phyloP scores from a whole-genome alignment of 2,329 filamentous ascomycete species.

The Fonsecaea nubica region DNA sequence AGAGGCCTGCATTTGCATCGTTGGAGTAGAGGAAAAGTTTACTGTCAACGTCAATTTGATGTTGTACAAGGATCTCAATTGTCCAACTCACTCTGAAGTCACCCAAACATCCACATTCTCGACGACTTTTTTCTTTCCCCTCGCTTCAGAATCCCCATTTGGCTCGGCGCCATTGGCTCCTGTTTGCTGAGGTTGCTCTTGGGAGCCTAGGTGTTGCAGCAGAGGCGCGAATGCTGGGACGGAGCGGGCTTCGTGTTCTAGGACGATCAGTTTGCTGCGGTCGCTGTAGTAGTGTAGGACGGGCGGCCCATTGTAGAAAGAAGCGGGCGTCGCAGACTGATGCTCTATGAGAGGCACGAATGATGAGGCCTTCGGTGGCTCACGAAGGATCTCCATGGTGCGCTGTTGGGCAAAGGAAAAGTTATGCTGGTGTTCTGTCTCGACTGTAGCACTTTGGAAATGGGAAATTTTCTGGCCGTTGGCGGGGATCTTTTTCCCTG shows the following conservation, averaged over 20 bases:
- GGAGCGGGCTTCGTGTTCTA: constrained; percentile 49
- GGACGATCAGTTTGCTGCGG: constrained; percentile 52
- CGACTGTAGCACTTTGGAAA: no score
- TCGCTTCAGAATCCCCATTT: constrained; percentile 30
- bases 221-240: constrained; percentile 44
- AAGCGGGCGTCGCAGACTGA: constrained; percentile 56
- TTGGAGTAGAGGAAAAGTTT: constrained; percentile 53
- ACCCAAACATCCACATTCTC: constrained; percentile 54
- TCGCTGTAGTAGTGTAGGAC: constrained; percentile 56
- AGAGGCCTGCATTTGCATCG: constrained; percentile 46
- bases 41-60: constrained; percentile 41
- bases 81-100: constrained; percentile 53
- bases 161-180: constrained; percentile 33
- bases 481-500: not conserved
- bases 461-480: constrained; percentile 5
- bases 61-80: constrained; percentile 13
- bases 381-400: constrained; percentile 53
- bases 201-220: constrained; percentile 19
- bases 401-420: not conserved
- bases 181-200: constrained; percentile 11
- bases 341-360: constrained; percentile 54
- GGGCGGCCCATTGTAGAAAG: constrained; percentile 55
- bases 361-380: constrained; percentile 48
- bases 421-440: not conserved
- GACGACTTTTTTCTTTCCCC: constrained; percentile 43